phyloP scores from a whole-genome alignment of 106 monocot species.

The Triglochin maritima region DNA sequence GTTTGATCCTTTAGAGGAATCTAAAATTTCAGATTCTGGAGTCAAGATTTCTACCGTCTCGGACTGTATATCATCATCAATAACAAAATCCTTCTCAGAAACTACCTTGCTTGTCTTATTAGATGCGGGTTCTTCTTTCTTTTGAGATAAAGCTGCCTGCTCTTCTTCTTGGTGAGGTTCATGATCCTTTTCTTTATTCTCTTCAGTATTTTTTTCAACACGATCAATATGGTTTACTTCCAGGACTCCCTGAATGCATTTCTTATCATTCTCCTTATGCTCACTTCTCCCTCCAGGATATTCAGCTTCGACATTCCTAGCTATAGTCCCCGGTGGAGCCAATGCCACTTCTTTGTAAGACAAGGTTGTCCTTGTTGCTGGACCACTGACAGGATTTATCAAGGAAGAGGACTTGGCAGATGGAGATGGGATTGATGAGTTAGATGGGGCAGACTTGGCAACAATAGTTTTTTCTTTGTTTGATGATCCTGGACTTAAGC shows the following conservation, averaged over 20 bases:
- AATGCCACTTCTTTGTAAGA: conserved; percentile 96
- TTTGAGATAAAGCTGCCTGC: conserved; percentile 1
- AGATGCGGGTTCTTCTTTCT: conserved; percentile 4
- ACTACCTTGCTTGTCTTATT: conserved; percentile 14
- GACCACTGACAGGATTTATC: conserved; percentile 21
- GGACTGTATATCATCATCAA: background rate
- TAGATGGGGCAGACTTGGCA: conserved; percentile 29
- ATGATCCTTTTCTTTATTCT: conserved; percentile 12
- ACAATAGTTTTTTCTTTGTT: conserved; percentile 30
- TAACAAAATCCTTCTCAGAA: conserved; percentile 5
- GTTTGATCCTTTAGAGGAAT: conserved; percentile 12
- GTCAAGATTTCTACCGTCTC: conserved; percentile 9
- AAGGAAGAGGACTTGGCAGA: conserved; percentile 22
- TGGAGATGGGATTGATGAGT: conserved; percentile 17
- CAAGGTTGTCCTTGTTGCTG: conserved; percentile 41
- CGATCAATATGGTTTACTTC: background rate
- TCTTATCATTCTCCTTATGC: conserved; percentile 23
- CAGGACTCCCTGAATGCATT: background rate
- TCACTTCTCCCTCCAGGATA: background rate
- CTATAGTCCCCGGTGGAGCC: conserved; percentile 75
- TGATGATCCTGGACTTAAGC: conserved; percentile 38
- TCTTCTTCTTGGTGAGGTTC: background rate
- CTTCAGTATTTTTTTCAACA: background rate
- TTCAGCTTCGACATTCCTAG: conserved; percentile 36
- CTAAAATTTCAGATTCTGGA: conserved; percentile 14